Base-by-base conservation (phyloP, 23 red algal species). In the Gracilaria caudata region DNA sequence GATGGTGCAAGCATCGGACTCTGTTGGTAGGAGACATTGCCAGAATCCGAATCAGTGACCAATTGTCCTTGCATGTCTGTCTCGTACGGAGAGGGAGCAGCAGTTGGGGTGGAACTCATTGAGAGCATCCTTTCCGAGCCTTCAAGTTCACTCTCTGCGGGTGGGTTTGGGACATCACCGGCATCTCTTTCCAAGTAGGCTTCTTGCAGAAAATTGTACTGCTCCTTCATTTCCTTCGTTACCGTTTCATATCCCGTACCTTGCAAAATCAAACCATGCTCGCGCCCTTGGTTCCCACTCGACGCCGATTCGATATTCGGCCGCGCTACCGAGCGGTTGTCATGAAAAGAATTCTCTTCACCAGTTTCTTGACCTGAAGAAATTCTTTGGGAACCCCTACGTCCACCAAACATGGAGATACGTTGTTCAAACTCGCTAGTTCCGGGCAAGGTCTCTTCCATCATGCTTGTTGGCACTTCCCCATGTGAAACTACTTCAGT, bases 211-310 rank as follows among this genome's bases (percentile, higher is more conserved):
- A 34, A 12, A 26, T 43, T 49, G 24, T 49, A 75, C 43, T 75
- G 39, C 19, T 75, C 43, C 25, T 40, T 75, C 21, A 3, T 24
- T 75, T 75, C 70, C 33, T 75, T 75, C 37, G 37, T 29, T 47
- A 75, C 70, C 70, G 70, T 75, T 47, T 75, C 70, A 75, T 75
- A 75, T 29, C 70, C 70, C 7, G 70, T 75, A 8, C 70, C 43
- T 21, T 5, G 20, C 70, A 75, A 46, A 47, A 17, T 40, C 37
- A 43, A 30, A 25, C 70, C 43, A 14, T 46, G 47, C 23, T 64
- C 47, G 64, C 65, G 82, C 82, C 66, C 82, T 73, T 86, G 61
- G 41, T 71, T 86, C 82, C 82, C 65, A 86, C 64, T 86, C 82
- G 82, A 86, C 47, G 64, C 82, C 82, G 82, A 73, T 45, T 74